Conservation (phyloP, 352 stramenopile genomes). For the Blastocystis sp. region DNA sequence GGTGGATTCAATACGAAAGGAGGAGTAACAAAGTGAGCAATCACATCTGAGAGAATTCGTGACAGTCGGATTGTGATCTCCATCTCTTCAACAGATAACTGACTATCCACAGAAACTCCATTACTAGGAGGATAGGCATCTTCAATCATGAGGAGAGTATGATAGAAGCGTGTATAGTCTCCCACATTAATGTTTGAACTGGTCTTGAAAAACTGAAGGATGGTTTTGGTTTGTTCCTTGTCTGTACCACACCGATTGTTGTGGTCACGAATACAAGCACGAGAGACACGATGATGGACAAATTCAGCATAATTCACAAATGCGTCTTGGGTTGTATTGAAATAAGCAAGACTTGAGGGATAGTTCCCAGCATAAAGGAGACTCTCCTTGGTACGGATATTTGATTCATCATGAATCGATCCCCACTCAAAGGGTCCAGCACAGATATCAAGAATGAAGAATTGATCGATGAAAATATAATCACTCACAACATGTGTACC, state of each 20-base stretch:
- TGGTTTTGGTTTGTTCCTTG: too few relatives aligned
- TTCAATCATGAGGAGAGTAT: not conserved
- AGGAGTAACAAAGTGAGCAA: constrained; percentile 15
- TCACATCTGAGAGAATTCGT: constrained; percentile 1
- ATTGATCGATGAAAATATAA: constrained; percentile 12
- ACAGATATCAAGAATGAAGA: constrained; percentile 7
- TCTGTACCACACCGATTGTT: too few relatives aligned
- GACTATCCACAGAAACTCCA: too few relatives aligned
- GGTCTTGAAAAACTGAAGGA: too few relatives aligned
- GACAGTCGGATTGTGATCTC: constrained; percentile 38
- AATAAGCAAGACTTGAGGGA: not conserved
- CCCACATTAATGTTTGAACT: not conserved
- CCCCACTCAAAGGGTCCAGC: constrained; percentile 56
- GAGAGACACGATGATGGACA: not conserved
- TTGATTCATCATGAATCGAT: not conserved
- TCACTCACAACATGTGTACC: constrained; percentile 24
- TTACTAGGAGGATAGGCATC: not conserved
- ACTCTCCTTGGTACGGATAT: constrained; percentile 1
- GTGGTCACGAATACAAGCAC: not conserved
- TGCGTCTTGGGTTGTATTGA: not conserved
- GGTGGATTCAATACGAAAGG: not conserved
- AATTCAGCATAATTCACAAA: not conserved
- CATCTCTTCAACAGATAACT: constrained; percentile 7
- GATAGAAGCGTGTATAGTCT: not conserved
- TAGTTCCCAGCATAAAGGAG: not conserved